Evolutionary conservation across 176 grass and related monocot species (phyloP).

Genomic region (Thalia dealbata): DNA sequence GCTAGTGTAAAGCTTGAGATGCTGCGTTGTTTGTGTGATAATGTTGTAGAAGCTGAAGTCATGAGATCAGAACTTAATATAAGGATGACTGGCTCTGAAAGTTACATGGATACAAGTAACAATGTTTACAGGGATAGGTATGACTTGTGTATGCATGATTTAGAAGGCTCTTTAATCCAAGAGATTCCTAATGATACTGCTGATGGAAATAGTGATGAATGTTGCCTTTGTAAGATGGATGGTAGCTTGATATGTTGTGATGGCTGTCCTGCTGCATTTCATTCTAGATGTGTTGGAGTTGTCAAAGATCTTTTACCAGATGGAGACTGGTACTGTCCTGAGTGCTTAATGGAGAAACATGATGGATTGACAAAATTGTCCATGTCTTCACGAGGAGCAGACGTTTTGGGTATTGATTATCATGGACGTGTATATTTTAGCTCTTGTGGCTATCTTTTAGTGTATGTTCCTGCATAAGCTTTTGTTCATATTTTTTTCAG

Average conservation of each 20-base stretch:
- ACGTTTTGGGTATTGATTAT: slow-evolving; percentile 66
- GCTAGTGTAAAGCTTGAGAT: slow-evolving; percentile 71
- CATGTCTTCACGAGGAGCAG: slow-evolving; percentile 59
- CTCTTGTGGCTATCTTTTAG: slow-evolving; percentile 67
- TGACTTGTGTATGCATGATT: slow-evolving; percentile 15
- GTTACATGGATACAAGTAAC: slow-evolving; percentile 30
- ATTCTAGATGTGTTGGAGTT: slow-evolving; percentile 88
- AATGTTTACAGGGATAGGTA: slow-evolving; percentile 41
- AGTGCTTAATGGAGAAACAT: slow-evolving; percentile 58
- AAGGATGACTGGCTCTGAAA: slow-evolving; percentile 47
- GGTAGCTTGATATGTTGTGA: slow-evolving; percentile 94
- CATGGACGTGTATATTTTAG: slow-evolving; percentile 69
- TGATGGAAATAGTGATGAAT: slow-evolving; percentile 86
- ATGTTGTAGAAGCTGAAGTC: slow-evolving; percentile 59
- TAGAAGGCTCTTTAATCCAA: slow-evolving; percentile 7
- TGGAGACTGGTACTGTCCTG: slow-evolving; percentile 86
- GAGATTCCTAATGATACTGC: slow-evolving; percentile 38
- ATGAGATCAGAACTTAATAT: slow-evolving; percentile 59
- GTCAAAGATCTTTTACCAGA: slow-evolving; percentile 85
- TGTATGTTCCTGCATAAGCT: slow-evolving; percentile 51
- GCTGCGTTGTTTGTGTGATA: slow-evolving; percentile 66
- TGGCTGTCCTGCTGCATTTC: slow-evolving; percentile 92
- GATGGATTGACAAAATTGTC: slow-evolving; percentile 35
- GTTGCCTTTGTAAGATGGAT: slow-evolving; percentile 82
- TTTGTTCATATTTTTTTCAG: slow-evolving; percentile 11